Base-by-base conservation (phyloP, 805 yeast species). In the Candida berthetii region DNA sequence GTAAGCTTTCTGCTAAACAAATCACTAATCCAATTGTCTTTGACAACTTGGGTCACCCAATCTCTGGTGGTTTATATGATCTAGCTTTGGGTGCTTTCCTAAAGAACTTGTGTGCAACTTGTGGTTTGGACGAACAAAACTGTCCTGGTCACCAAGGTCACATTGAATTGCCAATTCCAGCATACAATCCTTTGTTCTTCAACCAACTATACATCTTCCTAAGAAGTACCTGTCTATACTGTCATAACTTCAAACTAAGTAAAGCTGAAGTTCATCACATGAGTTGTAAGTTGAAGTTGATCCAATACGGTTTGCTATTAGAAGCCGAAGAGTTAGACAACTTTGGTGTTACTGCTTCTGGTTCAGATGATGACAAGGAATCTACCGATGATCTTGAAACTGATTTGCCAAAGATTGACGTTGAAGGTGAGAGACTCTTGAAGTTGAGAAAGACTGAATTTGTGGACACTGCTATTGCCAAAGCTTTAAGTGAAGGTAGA, bases 141-240 rank as follows among this genome's bases (percentile, higher is more conserved):
- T 93, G 99, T 69, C 97, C 97, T 4, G 99, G 99, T 37, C 99
- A 93, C 63, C 88, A 89, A 63, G 99, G 99, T 46, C 99, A 93
- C 63, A 89, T 93, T 48, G 97, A 91, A 61, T 74, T 93, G 48
- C 99, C 99, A 6, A 82, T 89, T 34, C 96, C 98, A 4, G 95
- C 87, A 35, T 93, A 88, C 71, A 91, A 88, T 60, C 98, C 99
- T 16, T 66, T 93, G 52, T 93, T 95, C 57, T 93, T 95, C 78
- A 78, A 80, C 57, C 97, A 91, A 65, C 70, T 93, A 72, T 93
- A 82, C 69, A 76, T 86, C 45, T 80, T 83, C 54, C 71, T 95
- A 58, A 75, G 98, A 60, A 74, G 89, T 36, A 65, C 90, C 16
- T 93, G 99, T 74, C 71, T 93, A 40, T 89, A 80, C 66, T 93